Evolutionary conservation across 192 early-diverging fungal genomes (phyloP).

Genomic region (Gaertneriomyces sp.): DNA sequence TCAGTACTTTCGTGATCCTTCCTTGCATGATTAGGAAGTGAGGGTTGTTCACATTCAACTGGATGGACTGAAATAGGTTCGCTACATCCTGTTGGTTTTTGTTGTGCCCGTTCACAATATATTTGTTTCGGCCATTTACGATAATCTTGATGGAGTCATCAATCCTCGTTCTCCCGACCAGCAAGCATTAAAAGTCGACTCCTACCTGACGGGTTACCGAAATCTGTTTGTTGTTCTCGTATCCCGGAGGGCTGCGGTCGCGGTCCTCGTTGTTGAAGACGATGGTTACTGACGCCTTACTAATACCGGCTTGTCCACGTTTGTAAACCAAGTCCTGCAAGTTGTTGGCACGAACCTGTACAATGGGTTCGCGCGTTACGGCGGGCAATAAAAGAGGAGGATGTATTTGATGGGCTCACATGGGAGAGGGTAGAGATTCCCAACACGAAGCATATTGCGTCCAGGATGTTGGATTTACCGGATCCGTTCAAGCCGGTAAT

Average conservation of each 20-base stretch:
- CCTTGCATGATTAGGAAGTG: conserved; percentile 99
- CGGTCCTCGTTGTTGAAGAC: conserved; percentile 91
- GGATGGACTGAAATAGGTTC: conserved; percentile 93
- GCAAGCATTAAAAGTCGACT: background rate
- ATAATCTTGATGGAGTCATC: conserved; percentile 48
- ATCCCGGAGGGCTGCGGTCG: conserved; percentile 81
- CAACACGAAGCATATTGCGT: conserved; percentile 98
- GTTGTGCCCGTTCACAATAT: conserved; percentile 91
- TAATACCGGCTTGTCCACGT: conserved; percentile 97
- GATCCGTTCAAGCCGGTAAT: conserved; percentile 98
- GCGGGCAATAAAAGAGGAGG: background rate
- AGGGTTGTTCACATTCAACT: conserved; percentile 98
- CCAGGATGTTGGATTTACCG: conserved; percentile 97
- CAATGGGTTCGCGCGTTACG: background rate
- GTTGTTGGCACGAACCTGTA: conserved; percentile 81
- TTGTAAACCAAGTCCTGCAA: conserved; percentile 98
- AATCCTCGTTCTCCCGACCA: no score
- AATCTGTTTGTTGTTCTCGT: conserved; percentile 79
- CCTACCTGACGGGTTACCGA: conserved; percentile 92
- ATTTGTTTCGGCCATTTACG: conserved; percentile 93
- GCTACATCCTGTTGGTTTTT: conserved; percentile 85
- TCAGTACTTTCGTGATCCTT: conserved; percentile 97
- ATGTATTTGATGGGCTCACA: conserved; percentile 45
- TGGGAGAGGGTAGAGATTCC: conserved; percentile 91
- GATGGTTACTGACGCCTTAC: conserved; percentile 94